phyloP scores from a whole-genome alignment of 2,329 filamentous ascomycete genomes.

The Hymenoscyphus fraxineus region DNA sequence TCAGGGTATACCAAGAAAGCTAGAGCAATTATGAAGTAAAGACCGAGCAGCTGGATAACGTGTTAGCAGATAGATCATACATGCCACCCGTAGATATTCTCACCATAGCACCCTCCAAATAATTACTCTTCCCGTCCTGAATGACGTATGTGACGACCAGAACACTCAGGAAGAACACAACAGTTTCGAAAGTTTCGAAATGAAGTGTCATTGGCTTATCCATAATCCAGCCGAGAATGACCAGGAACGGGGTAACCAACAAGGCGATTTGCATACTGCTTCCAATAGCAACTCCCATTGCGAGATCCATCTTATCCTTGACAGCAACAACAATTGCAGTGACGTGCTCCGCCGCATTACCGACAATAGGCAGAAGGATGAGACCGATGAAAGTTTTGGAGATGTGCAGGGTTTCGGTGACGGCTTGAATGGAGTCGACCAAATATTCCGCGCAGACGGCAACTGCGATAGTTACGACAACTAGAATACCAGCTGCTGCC shows the following conservation, averaged over 20 bases:
- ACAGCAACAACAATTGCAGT: constrained; percentile 75
- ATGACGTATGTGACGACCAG: constrained; percentile 73
- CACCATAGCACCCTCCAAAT: constrained; percentile 72
- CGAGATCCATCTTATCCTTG: constrained; percentile 71
- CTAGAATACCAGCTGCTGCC: constrained; percentile 49
- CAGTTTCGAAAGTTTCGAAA: constrained; percentile 77
- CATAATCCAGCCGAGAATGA: constrained; percentile 75
- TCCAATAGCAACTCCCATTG: constrained; percentile 77
- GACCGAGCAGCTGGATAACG: constrained; percentile 48
- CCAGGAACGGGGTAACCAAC: constrained; percentile 75
- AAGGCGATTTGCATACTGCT: constrained; percentile 80
- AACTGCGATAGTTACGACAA: constrained; percentile 66
- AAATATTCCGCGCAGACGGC: constrained; percentile 73
- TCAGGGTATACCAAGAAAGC: constrained; percentile 60
- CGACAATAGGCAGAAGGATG: constrained; percentile 74
- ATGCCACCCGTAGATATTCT: constrained; percentile 4
- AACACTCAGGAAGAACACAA: constrained; percentile 72
- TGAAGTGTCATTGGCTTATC: constrained; percentile 68
- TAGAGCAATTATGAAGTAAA: constrained; percentile 56
- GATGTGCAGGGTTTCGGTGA: constrained; percentile 66
- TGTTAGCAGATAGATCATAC: constrained; percentile 3
- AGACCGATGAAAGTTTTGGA: constrained; percentile 80
- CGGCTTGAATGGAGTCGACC: constrained; percentile 69
- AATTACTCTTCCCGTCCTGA: constrained; percentile 80
- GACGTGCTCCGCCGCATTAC: constrained; percentile 77